Conservation (phyloP, 1,139 yeast genomes). For the Saccharomyces hybrid region DNA sequence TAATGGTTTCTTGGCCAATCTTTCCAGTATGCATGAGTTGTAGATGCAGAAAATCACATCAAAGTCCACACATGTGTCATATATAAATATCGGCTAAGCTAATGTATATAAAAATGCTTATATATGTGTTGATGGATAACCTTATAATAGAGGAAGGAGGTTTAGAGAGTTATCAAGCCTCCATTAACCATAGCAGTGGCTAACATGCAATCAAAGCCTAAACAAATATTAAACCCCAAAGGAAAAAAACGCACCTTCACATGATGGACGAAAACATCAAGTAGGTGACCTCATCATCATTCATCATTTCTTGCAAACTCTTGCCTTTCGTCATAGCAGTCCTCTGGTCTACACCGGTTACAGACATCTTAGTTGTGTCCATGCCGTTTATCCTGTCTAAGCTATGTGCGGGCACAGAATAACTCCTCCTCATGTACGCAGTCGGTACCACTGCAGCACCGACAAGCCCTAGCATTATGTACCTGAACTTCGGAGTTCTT, state of each 20-base stretch:
- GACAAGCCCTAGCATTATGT: slow-evolving; percentile 20
- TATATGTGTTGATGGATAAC: background rate
- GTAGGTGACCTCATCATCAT: slow-evolving; percentile 20
- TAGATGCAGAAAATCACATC: background rate
- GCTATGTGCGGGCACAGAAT: slow-evolving; percentile 8
- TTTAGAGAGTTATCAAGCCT: background rate
- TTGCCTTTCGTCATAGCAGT: slow-evolving; percentile 1
- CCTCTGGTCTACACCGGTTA: background rate
- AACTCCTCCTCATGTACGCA: slow-evolving; percentile 16
- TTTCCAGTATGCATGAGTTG: background rate
- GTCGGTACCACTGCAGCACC: slow-evolving; percentile 28
- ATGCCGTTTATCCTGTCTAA: slow-evolving; percentile 4
- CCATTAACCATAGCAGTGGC: background rate
- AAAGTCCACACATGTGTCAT: background rate
- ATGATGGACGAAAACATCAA: slow-evolving; percentile 26
- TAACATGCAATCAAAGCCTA: background rate
- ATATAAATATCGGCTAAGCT: background rate
- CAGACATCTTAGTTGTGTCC: slow-evolving; percentile 2
- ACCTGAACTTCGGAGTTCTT: slow-evolving; percentile 20
- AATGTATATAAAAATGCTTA: no score
- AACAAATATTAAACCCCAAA: background rate
- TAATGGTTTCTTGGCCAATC: background rate
- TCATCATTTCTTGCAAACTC: slow-evolving; percentile 6
- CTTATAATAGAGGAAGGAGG: background rate
- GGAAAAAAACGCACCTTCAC: slow-evolving; percentile 5